Evolutionary conservation across 768 basidiomycete species (phyloP).

Genomic region (Auricularia heimuer): DNA sequence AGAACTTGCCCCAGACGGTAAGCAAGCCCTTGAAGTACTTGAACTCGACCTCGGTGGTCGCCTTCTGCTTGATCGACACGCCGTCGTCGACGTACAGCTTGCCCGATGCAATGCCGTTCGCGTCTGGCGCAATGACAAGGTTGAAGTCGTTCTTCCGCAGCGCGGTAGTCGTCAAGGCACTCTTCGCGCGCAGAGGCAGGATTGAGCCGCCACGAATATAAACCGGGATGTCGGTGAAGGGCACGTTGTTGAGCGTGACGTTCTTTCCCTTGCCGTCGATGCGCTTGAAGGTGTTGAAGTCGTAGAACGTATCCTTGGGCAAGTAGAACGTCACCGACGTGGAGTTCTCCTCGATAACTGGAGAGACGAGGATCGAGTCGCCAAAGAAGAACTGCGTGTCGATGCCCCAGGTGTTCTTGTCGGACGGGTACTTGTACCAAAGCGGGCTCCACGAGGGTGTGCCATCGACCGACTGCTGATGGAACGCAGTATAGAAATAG

Average conservation of each 20-base stretch:
- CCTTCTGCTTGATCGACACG: slow-evolving; percentile 30
- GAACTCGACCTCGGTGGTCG: slow-evolving; percentile 22
- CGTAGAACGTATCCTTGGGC: slow-evolving; percentile 56
- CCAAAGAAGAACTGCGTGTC: slow-evolving; percentile 67
- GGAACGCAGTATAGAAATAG: slow-evolving; percentile 65
- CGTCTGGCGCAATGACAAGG: slow-evolving; percentile 49
- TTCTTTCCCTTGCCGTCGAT: slow-evolving; percentile 37
- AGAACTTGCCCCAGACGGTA: slow-evolving; percentile 21
- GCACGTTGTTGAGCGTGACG: slow-evolving; percentile 24
- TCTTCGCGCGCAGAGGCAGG: slow-evolving; percentile 43
- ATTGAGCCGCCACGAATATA: slow-evolving; percentile 52
- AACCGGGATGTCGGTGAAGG: slow-evolving; percentile 50
- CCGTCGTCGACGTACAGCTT: slow-evolving; percentile 58
- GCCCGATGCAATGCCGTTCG: slow-evolving; percentile 40
- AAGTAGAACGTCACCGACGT: slow-evolving; percentile 54
- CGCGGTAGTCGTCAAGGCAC: slow-evolving; percentile 52
- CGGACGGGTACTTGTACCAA: slow-evolving; percentile 60
- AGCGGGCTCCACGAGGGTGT: slow-evolving; percentile 56
- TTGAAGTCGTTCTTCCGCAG: slow-evolving; percentile 50
- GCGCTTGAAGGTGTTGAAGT: slow-evolving; percentile 42
- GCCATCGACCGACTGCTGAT: slow-evolving; percentile 44
- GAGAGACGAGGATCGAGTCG: slow-evolving; percentile 55
- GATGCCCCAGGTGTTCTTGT: slow-evolving; percentile 45
- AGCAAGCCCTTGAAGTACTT: slow-evolving; percentile 19
- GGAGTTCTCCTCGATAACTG: slow-evolving; percentile 50